A percentile compares a stretch with the other conserved stretches of the same genome.
These are phyloP conservation scores for Colletotrichum simmondsii DNA, from an alignment of 2,329 filamentous ascomycete genomes.

Conservation along the genomic window DNA sequence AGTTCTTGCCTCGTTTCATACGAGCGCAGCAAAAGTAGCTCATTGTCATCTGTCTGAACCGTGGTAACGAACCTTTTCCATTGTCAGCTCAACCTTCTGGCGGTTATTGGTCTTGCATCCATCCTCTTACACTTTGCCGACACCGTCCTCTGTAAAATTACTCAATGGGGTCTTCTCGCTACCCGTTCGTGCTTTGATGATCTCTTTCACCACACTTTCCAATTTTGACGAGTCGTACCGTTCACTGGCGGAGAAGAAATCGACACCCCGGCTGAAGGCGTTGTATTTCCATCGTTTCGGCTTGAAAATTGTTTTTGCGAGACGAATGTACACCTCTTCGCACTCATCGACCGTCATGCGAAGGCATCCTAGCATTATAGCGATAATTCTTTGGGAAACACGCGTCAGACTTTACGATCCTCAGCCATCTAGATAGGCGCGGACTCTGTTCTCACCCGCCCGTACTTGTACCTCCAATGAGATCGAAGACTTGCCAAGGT, in stretches of 20 bases:
- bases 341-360: constrained; percentile 39
- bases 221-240: constrained; percentile 30
- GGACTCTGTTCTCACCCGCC: not conserved
- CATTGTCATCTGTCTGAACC: constrained; percentile 31
- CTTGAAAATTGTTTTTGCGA: constrained; percentile 37
- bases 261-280: constrained; percentile 27
- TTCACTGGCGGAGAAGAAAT: constrained; percentile 20
- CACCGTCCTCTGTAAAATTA: not conserved
- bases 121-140: constrained; percentile 20
- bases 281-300: constrained; percentile 34
- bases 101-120: too few species aligned
- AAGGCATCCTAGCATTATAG: constrained; percentile 38
- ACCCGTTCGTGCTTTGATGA: constrained; percentile 25
- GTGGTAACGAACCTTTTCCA: constrained; percentile 35
- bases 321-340: constrained; percentile 35
- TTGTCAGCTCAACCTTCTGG: not conserved
- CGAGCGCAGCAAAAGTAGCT: constrained; percentile 18
- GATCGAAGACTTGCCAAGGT: constrained; percentile 35
- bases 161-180: constrained; percentile 25
- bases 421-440: not conserved
- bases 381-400: constrained; percentile 34
- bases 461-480: constrained; percentile 35
- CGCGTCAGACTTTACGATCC: not conserved
- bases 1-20: constrained; percentile 19
- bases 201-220: constrained; percentile 34